phyloP scores from a whole-genome alignment of 345 rosid species.

The Eucalyptus microcorys region DNA sequence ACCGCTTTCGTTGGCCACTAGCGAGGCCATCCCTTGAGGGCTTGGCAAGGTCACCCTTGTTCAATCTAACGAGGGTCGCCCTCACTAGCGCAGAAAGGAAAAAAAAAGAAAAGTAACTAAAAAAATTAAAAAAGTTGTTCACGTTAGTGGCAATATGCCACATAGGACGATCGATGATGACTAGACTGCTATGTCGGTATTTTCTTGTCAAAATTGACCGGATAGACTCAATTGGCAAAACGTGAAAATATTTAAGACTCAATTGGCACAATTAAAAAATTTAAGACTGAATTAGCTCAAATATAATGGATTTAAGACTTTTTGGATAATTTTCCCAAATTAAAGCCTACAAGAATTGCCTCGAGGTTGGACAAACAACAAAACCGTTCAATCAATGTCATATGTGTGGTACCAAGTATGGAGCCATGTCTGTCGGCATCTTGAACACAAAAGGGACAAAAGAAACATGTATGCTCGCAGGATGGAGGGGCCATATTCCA shows the following conservation, averaged over 20 bases:
- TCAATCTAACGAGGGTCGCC: not conserved
- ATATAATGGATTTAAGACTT: not conserved
- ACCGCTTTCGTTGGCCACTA: not conserved
- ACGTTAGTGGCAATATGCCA: rapidly evolving
- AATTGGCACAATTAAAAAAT: too few species aligned
- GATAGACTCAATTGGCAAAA: too few species aligned
- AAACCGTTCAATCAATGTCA: not conserved
- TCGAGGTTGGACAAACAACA: not conserved
- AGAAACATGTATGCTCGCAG: not conserved
- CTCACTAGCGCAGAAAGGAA: not conserved
- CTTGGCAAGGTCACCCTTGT: not conserved
- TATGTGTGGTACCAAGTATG: not conserved
- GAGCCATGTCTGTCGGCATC: not conserved
- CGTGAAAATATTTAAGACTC: too few species aligned
- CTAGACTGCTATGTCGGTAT: not conserved
- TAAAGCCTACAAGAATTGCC: not conserved
- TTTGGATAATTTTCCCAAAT: too few species aligned
- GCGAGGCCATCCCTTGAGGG: not conserved
- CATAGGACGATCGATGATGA: not conserved
- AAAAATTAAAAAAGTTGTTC: too few species aligned
- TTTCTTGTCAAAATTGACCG: too few species aligned
- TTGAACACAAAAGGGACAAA: not conserved
- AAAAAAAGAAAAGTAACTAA: too few species aligned
- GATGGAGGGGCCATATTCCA: not conserved
- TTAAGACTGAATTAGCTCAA: not conserved